Conservation (phyloP, 2,329 filamentous ascomycete genomes). For the Zarea fungicola region DNA sequence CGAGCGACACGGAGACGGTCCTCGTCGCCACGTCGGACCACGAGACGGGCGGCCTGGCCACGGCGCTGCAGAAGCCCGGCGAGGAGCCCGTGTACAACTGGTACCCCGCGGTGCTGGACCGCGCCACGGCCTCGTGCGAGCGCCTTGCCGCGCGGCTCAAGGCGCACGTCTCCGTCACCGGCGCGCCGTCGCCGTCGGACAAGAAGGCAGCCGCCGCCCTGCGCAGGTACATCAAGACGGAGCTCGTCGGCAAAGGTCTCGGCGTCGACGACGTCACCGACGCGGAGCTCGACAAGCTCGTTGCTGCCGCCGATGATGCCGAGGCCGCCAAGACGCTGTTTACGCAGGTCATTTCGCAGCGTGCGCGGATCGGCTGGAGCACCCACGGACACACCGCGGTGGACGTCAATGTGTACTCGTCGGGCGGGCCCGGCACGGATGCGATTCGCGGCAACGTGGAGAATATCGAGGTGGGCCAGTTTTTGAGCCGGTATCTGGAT, state of each 20-base stretch:
- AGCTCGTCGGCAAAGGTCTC: constrained; percentile 64
- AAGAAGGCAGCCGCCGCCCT: constrained; percentile 40
- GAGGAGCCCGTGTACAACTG: constrained; percentile 61
- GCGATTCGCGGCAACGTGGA: constrained; percentile 80
- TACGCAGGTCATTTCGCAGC: constrained; percentile 78
- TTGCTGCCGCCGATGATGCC: constrained; percentile 53
- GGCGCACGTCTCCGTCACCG: constrained; percentile 44
- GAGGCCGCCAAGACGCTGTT: constrained; percentile 54
- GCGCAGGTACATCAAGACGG: constrained; percentile 60
- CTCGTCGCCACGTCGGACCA: constrained; percentile 92
- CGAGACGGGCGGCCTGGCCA: constrained; percentile 85
- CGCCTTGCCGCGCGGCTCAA: constrained; percentile 60
- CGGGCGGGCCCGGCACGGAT: constrained; percentile 57
- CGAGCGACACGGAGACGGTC: constrained; percentile 67
- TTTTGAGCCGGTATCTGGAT: constrained; percentile 71
- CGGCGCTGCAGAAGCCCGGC: constrained; percentile 61
- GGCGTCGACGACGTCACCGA: constrained; percentile 71
- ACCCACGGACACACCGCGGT: constrained; percentile 91
- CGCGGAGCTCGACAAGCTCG: constrained; percentile 63
- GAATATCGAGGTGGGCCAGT: constrained; percentile 86
- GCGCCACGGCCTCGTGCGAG: constrained; percentile 72
- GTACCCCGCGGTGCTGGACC: constrained; percentile 74
- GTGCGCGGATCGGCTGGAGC: constrained; percentile 88
- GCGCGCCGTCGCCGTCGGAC: constrained; percentile 24
- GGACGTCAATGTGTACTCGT: constrained; percentile 95